phyloP scores from a whole-genome alignment of 2,329 filamentous ascomycete species.

The Pseudopyricularia javanii region DNA sequence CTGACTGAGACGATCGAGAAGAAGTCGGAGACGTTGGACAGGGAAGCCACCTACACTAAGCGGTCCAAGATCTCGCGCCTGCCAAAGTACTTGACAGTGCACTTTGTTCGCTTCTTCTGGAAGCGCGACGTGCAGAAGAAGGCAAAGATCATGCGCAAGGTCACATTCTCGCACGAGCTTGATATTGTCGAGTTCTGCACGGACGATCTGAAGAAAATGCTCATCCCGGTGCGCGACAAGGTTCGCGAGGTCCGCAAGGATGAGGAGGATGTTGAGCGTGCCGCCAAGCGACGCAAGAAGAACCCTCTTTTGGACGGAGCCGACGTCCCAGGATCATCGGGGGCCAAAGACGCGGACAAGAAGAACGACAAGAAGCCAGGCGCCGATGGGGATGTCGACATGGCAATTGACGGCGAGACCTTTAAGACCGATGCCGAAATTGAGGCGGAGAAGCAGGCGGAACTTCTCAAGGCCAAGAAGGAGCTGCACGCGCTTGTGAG shows the following conservation, averaged over 20 bases:
- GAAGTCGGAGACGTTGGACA: constrained; percentile 61
- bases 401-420: constrained; percentile 56
- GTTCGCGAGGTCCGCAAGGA: constrained; percentile 92
- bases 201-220: constrained; percentile 68
- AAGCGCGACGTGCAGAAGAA: constrained; percentile 93
- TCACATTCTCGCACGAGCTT: constrained; percentile 87
- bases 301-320: constrained; percentile 27
- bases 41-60: constrained; percentile 80
- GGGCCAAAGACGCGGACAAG: constrained; percentile 13
- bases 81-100: constrained; percentile 90
- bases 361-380: constrained; percentile 23
- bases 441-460: constrained; percentile 69
- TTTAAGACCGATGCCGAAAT: constrained; percentile 93
- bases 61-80: constrained; percentile 79
- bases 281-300: constrained; percentile 81
- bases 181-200: constrained; percentile 94
- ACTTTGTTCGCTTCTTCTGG: constrained; percentile 98
- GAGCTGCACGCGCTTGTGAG: constrained; percentile 72
- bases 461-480: constrained; percentile 71
- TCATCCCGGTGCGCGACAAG: constrained; percentile 91
- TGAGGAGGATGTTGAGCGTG: constrained; percentile 81
- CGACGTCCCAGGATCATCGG: constrained; percentile 9
- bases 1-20: constrained; percentile 89
- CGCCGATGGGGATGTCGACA: constrained; percentile 48
- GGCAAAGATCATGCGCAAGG: constrained; percentile 98